Conservation (phyloP, 306 rosid species). For the Nissolia schottii region DNA sequence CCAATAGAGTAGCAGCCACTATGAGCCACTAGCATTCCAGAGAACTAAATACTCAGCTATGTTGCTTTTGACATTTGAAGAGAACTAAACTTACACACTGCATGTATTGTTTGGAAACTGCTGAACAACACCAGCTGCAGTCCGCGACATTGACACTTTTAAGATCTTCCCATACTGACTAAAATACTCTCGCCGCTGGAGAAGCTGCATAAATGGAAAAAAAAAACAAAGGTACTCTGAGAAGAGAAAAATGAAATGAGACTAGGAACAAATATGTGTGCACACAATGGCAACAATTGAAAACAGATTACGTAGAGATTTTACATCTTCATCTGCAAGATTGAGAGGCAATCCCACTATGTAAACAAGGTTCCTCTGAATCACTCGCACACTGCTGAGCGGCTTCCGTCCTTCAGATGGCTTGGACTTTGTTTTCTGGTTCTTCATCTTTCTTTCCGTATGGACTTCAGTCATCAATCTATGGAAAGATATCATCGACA, state of each 20-base stretch:
- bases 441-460: slow-evolving; percentile 72
- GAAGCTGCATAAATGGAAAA: slow-evolving; percentile 56
- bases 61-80: background rate
- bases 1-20: background rate
- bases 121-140: slow-evolving; percentile 91
- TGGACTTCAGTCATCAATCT: slow-evolving; percentile 70
- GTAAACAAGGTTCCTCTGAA: slow-evolving; percentile 98
- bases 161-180: slow-evolving; percentile 98
- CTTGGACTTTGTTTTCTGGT: slow-evolving; percentile 76
- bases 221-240: background rate
- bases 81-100: slow-evolving; percentile 90
- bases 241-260: background rate
- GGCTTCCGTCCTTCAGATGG: slow-evolving; percentile 91
- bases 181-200: slow-evolving; percentile 84
- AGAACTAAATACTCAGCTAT: background rate
- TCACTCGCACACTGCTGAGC: slow-evolving; percentile 93
- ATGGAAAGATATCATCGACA: slow-evolving; percentile 10
- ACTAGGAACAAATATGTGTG: background rate
- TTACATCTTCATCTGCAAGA: slow-evolving; percentile 88
- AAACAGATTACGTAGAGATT: background rate
- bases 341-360: slow-evolving; percentile 69
- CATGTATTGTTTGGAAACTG: slow-evolving; percentile 96
- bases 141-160: slow-evolving; percentile 98
- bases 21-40: background rate
- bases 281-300: background rate